Evolutionary conservation across 2,329 filamentous ascomycete species (phyloP), one percentile per base, ranked within the genome.

Genomic region (Fusarium begoniae): DNA sequence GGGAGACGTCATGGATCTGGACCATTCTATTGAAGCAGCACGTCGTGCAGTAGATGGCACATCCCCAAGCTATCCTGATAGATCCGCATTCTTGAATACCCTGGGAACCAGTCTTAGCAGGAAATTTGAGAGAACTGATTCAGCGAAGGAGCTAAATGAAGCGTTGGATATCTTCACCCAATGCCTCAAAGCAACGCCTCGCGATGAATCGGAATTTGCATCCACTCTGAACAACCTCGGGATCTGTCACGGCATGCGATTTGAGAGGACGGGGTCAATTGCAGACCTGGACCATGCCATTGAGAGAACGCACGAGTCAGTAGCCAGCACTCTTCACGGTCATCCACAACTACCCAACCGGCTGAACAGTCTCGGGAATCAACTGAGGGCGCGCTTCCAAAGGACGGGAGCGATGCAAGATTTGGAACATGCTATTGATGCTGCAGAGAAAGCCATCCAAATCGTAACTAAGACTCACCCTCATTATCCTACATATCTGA

Each of bases 161-260:
- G 30, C 48, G 8, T 26, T 53, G 1, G 6, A 8, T 6, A 26
- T 37, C 12, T 15, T 53, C 6, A 24, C 15, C 1, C 30, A 37
- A 6, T 13, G 12, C 3, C 12, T 53, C 3, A 12, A 24, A 6
- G 30, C n/a, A 20, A 26, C 48, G 5, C n/a, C 48, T 37, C n/a
- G 17, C 6, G 4, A 15, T 11, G 8, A 1, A 3, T 12, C 6
- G 2, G 4, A 37, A 3, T 26, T 37, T 15, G n/a, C 48, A 14
- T 53, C 48, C 2, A 20, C 18, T 3, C 24, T 24, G 13, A 53
- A 53, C 22, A 53, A 53, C 3, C n/a, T 53, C 6, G 30, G 30
- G 4, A 37, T 53, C 17, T 53, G 48, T 24, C 18, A 53, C 13
- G 48, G 48, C 17, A 53, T 53, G 48, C n/a, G 13, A 37, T 53